Conservation (phyloP, 495 filamentous ascomycete species). For the Hypoxylon lienhwacheense region DNA sequence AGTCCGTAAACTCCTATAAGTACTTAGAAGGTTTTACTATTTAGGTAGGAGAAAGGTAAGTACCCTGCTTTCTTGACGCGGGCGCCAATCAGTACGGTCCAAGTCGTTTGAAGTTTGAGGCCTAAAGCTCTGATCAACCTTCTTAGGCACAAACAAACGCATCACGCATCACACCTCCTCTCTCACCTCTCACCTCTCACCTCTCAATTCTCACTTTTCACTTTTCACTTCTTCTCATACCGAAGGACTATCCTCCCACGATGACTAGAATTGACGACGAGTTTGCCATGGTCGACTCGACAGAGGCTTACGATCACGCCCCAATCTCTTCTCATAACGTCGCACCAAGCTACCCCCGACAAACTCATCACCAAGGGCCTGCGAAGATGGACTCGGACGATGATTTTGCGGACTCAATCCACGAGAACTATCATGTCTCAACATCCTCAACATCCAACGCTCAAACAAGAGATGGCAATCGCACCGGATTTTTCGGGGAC, state of each 20-base stretch:
- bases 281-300: constrained; percentile 1
- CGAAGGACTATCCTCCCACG: neutral
- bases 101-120: too few relatives aligned
- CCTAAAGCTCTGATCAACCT: too few relatives aligned
- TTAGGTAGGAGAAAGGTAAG: too few relatives aligned
- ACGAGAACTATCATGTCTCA: neutral
- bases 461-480: neutral
- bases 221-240: too few relatives aligned
- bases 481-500: neutral
- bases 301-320: neutral
- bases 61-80: too few relatives aligned
- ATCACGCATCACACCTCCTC: too few relatives aligned
- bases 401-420: neutral
- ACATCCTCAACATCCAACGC: neutral
- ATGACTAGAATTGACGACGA: constrained; percentile 19
- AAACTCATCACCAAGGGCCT: neutral
- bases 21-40: too few relatives aligned
- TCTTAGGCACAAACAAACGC: too few relatives aligned
- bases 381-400: neutral
- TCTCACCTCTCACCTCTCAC: too few relatives aligned
- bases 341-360: neutral
- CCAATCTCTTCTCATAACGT: neutral
- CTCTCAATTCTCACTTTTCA: too few relatives aligned
- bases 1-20: too few relatives aligned
- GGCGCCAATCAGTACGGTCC: too few relatives aligned